Evolutionary conservation across 176 grass and related monocot species (phyloP), one percentile per base, ranked within the genome.

Genomic region (Melocanna baccifera): DNA sequence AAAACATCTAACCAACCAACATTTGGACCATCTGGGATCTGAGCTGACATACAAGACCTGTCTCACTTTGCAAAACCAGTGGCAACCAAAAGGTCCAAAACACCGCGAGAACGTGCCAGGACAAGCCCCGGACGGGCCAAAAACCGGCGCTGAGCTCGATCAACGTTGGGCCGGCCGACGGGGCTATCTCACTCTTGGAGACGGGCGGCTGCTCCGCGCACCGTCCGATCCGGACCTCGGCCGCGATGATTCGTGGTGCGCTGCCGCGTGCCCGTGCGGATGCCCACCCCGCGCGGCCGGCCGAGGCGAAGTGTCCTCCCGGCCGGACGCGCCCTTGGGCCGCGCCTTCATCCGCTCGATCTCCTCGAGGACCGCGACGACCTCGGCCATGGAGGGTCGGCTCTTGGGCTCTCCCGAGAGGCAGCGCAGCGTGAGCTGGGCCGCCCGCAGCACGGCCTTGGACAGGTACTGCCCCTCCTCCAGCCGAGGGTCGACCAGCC

Each of bases 381-480:
- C 83, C 45, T 90, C 88, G 14, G 75, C 71, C 84, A 83, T 81
- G 76, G 91, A 67, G 37, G 85, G 68, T 14, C 91, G 67, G 62
- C 73, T 86, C 79, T 72, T 89, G 39, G 81, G 91, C 13, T 96
- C 86, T 1, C 53, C 64, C 1, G 76, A 77, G 58, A 93, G 75
- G 81, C 94, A 96, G 25, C 81, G 67, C 30, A 91, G 77, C 22
- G 84, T 80, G 42, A 96, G 87, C 62, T 96, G 86, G 10, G 86
- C 87, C 20, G 86, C 69, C 59, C 43, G 40, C 80, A 25, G 59
- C 18, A 87, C 89, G 13, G 79, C 86, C 85, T 76, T 91, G 30
- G 91, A 93, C 36, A 89, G 84, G 81, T 83, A 91, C 85, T 78
- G 78, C 26, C 94, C 94, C 75, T 87, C 80, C 22, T 87, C 80